Conservation (phyloP, 2,329 filamentous ascomycete species). For the Corinectria fuckeliana region DNA sequence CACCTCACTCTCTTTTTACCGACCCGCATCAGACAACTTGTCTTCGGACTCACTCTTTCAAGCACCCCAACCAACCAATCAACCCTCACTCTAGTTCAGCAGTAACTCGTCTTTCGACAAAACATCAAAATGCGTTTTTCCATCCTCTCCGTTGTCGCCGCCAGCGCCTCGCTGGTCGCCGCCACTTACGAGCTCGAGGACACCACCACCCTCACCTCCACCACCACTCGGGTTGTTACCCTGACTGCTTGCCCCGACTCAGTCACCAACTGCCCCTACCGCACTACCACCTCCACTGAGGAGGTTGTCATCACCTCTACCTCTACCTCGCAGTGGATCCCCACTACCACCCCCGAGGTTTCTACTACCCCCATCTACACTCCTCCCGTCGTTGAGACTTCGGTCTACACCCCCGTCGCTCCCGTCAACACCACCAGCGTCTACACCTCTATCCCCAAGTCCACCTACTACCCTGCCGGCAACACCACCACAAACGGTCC, state of each 20-base stretch:
- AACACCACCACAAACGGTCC: conserved; percentile 37
- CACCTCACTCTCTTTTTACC: conserved; percentile 30
- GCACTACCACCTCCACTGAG: conserved; percentile 31
- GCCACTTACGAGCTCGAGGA: conserved; percentile 32
- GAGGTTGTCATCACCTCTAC: conserved; percentile 30
- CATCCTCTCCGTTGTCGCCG: conserved; percentile 50
- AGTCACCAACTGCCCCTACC: conserved; percentile 52
- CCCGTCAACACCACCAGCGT: conserved; percentile 34
- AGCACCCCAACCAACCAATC: conserved; percentile 22
- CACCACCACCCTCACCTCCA: conserved; percentile 53
- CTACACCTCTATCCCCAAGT: conserved; percentile 30
- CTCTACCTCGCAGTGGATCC: conserved; percentile 21
- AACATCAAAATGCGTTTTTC: conserved; percentile 54
- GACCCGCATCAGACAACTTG: conserved; percentile 19
- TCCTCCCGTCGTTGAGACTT: conserved; percentile 33
- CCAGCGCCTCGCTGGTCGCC: conserved; percentile 48
- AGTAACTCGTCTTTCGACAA: conserved; percentile 19
- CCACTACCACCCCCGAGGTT: conserved; percentile 23
- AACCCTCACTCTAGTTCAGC: neutral
- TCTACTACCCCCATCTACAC: conserved; percentile 48
- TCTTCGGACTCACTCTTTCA: conserved; percentile 8
- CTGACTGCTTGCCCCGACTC: conserved; percentile 56
- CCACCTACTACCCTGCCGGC: conserved; percentile 34
- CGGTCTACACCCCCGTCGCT: conserved; percentile 26
- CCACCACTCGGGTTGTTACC: conserved; percentile 52